Percentiles rank a stretch among this genome's conserved stretches.
Conservation (phyloP, 2,329 filamentous ascomycete genomes). For the Cladosporium austrohemisphaericum region DNA sequence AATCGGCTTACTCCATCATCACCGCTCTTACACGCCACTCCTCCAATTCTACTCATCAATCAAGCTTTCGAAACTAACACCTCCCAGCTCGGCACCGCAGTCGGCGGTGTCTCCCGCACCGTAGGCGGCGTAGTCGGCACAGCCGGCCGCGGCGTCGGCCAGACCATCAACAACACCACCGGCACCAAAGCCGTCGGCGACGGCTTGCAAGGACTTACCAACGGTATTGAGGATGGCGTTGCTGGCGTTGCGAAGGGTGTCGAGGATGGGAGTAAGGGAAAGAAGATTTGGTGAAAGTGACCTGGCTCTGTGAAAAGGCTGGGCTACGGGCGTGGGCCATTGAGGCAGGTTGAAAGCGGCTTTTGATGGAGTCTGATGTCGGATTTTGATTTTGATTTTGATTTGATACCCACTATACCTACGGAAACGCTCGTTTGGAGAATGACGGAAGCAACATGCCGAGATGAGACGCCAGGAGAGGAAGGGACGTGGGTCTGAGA, state of each 20-base stretch:
- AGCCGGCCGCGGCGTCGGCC: slow-evolving; percentile 40
- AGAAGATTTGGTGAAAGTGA: slow-evolving; percentile 32
- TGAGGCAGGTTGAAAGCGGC: too few species aligned
- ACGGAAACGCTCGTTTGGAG: too few species aligned
- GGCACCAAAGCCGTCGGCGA: slow-evolving; percentile 40
- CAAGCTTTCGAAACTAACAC: slow-evolving; percentile 6
- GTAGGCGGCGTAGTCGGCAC: slow-evolving; percentile 51
- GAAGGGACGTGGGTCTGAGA: too few species aligned
- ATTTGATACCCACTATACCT: too few species aligned
- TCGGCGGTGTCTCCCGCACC: slow-evolving; percentile 50
- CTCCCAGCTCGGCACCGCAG: slow-evolving; percentile 43
- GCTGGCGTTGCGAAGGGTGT: slow-evolving; percentile 37
- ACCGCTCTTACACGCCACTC: neutral
- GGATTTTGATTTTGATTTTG: too few species aligned
- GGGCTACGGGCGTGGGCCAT: too few species aligned
- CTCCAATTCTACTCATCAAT: neutral
- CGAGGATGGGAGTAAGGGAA: slow-evolving; percentile 43
- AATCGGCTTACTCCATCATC: too few species aligned
- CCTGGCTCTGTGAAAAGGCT: too few species aligned
- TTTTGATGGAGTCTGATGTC: too few species aligned
- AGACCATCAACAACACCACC: slow-evolving; percentile 43
- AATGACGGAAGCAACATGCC: too few species aligned
- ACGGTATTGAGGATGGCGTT: slow-evolving; percentile 41
- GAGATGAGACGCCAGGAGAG: too few species aligned
- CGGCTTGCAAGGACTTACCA: slow-evolving; percentile 39